Conservation (phyloP, 1,139 yeast species). For the Suhomyces panamericanus region DNA sequence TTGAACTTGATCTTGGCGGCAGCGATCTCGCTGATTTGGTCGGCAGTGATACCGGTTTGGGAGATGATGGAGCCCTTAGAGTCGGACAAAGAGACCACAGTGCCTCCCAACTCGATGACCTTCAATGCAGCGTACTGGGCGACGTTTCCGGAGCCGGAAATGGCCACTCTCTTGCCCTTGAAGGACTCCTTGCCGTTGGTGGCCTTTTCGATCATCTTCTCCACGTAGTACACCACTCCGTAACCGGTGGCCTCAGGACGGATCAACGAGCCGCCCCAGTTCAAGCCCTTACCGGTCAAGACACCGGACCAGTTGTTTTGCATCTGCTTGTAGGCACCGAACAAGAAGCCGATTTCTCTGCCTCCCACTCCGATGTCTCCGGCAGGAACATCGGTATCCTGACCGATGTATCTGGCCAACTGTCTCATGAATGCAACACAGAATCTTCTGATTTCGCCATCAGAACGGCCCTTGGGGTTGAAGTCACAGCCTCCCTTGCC, state of each 20-base stretch:
- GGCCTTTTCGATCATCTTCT: conserved; percentile 95
- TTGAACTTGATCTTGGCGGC: conserved; percentile 81
- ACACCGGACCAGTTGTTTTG: conserved; percentile 96
- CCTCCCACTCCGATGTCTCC: conserved; percentile 97
- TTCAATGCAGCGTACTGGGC: conserved; percentile 98
- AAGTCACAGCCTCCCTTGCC: conserved; percentile 99
- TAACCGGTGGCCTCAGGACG: conserved; percentile 99
- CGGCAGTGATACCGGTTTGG: conserved; percentile 77
- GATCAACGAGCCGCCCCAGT: conserved; percentile 98
- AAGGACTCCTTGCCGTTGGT: conserved; percentile 85
- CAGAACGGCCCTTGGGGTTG: conserved; percentile 93
- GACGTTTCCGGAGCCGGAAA: conserved; percentile 98
- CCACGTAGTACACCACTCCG: conserved; percentile 95
- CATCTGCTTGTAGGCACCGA: conserved; percentile 94
- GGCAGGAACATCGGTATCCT: conserved; percentile 97
- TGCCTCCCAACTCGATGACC: conserved; percentile 95
- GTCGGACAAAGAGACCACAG: conserved; percentile 90
- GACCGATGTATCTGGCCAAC: conserved; percentile 93
- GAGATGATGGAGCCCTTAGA: conserved; percentile 86
- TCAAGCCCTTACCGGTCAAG: conserved; percentile 94
- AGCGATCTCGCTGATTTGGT: conserved; percentile 74
- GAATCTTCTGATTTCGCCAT: conserved; percentile 93
- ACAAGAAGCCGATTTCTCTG: conserved; percentile 88
- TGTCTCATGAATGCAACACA: conserved; percentile 95
- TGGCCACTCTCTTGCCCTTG: conserved; percentile 90